Base-by-base conservation (phyloP, 2,329 filamentous ascomycete species). In the Balansia obtecta region DNA sequence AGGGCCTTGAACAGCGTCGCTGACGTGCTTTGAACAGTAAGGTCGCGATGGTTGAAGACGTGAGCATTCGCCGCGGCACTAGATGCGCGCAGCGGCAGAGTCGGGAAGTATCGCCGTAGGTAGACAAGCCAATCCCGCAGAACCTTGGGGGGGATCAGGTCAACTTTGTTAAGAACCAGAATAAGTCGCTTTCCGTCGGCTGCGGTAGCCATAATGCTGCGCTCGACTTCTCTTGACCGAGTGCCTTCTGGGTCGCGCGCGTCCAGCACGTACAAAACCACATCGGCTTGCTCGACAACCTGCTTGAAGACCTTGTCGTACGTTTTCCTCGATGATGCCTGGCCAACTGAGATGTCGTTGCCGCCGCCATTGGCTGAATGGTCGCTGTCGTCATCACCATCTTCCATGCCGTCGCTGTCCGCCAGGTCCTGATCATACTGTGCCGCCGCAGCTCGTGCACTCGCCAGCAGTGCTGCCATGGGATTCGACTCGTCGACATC, bases 251-350 rank as follows among this genome's bases (percentile, higher is more conserved):
- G 90, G 61, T 96, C 89, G 59, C 90, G 82, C 49, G 91, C 90
- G 63, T 96, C 90, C 51, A 96, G 80, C 47, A 96, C 88, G 68
- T 96, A 96, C 48, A 96, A 80, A 37, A 96, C 77, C 30, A 96
- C 89, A 64, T 96, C 90, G 46, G 90, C 86, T 55, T 86, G 80
- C 54, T 94, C 87, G 34, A 95, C 82, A 15, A 96, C 89, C 63
- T 88, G 80, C 74, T 95, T 95, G 77, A 95, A 96, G 59, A 94
- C 82, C 74, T 95, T 95, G 76, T 95, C 89, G 68, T 91, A 95
- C 50, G 88, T 87, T 68, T 83, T 88, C 61, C 89, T 80, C 48
- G 90, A 95, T 3, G 78, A 76, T 7, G 77, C 74, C 47, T 76
- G 69, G 15, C 72, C 73, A 52, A 74, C 70, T 18, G 70, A 71